Conservation (phyloP, 139 green algal genomes). For the Pleodorina starrii region DNA sequence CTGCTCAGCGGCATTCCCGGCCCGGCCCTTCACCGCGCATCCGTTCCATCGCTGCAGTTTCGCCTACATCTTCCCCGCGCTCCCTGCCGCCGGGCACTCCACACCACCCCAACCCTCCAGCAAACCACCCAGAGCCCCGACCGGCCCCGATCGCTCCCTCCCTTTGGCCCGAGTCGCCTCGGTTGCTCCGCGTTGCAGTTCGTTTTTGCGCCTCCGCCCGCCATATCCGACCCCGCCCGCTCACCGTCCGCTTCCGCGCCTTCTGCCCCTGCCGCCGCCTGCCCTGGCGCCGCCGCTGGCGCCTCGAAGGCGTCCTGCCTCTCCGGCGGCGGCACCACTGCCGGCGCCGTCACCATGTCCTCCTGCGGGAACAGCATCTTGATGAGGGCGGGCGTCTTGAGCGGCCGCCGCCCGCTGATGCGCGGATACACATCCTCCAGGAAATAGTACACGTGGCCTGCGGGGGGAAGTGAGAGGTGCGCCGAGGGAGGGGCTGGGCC, state of each 20-base stretch:
- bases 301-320: not conserved
- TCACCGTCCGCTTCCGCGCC: not conserved
- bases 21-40: no score
- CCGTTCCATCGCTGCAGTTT: no score
- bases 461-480: not conserved
- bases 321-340: constrained; percentile 28
- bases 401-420: constrained; percentile 85
- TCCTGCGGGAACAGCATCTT: constrained; percentile 76
- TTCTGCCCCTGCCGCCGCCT: not conserved
- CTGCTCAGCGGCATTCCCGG: no score
- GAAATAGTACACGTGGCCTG: constrained; percentile 97
- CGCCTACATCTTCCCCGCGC: no score
- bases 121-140: no score
- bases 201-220: no score
- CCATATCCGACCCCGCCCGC: no score
- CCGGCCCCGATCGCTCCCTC: no score
- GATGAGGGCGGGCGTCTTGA: constrained; percentile 87
- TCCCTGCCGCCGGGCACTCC: no score
- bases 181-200: no score
- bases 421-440: constrained; percentile 98
- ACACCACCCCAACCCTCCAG: no score
- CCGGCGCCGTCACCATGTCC: constrained; percentile 3
- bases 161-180: no score
- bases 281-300: not conserved
- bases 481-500: not conserved